Base-by-base conservation (phyloP, 208 protist genomes). In the Acanthamoeba healyi region DNA sequence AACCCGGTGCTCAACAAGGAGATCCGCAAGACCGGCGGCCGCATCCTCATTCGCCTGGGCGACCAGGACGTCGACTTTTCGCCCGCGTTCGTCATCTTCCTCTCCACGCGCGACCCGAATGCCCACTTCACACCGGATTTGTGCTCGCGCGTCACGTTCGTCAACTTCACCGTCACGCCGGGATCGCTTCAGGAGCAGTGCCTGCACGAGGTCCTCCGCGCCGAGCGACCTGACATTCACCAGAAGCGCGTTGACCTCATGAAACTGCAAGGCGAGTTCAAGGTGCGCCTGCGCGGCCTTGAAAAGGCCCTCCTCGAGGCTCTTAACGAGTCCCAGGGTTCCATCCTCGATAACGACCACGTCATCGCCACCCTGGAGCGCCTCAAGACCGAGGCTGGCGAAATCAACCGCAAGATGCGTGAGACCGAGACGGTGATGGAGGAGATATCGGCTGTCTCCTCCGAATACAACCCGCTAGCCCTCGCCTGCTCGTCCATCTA, bases 1-100 rank as follows among this genome's bases (percentile, higher is more conserved):
- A 98, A 98, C 87, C 99, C 99, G 51, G 97, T 99, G 42, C 96
- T 99, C 34, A 99, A 99, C 95, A 97, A 98, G 22, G 99, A 99
- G 95, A 97, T 99, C 29, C 97, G 96, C 72, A 98, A 98, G 90
- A 98, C 97, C 29, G 99, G 99, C 81, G 99, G 99, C 32, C 97
- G 99, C 94, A 95, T 97, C 72, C 96, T 99, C 79, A 98, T 99
- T 34, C 98, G 97, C 54, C 96, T 99, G 58, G 99, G 99, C 34
- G 97, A 98, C 61, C 98, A 99, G 87, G 99, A 99, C 61, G 98
- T 99, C 9, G 99, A 99, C 95, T 98, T 99, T 56, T 98, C 98
- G 2, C 98, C 99, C 38, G 97, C 98, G 3, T 99, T 99, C 95
- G 94, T 96, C 54, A 97, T 99, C 10, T 99, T 99, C 95, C 96